Percentiles rank a stretch among this genome's conserved stretches.
Conservation (phyloP, 1,284 basidiomycete species). For the Fomitopsis betulina region DNA sequence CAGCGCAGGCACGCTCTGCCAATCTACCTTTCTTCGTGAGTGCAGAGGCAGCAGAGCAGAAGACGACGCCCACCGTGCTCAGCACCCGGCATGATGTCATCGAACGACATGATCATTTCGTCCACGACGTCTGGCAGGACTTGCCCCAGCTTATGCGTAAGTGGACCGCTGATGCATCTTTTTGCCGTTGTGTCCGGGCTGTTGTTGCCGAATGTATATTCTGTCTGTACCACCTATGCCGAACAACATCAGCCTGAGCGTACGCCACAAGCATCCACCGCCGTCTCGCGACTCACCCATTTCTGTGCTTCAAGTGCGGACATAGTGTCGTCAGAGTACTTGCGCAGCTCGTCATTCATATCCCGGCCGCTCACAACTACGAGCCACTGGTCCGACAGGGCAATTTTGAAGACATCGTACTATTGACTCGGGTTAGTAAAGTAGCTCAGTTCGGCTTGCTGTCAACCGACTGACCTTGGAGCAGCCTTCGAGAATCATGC, state of each 20-base stretch:
- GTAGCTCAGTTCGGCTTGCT: not conserved
- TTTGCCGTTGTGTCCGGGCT: constrained; percentile 6
- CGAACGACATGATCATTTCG: constrained; percentile 12
- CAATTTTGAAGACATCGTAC: constrained; percentile 33
- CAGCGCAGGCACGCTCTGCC: constrained; percentile 24
- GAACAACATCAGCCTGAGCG: not conserved
- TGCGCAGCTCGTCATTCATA: constrained; percentile 37
- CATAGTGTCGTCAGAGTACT: constrained; percentile 33
- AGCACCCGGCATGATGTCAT: not conserved
- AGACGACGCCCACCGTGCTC: constrained; percentile 14
- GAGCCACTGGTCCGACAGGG: constrained; percentile 33
- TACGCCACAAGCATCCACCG: not conserved
- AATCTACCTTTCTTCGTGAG: constrained; percentile 9
- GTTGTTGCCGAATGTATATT: constrained; percentile 7
- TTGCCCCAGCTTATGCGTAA: constrained; percentile 11
- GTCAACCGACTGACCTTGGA: not conserved
- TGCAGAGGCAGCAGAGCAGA: no score
- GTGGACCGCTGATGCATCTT: constrained; percentile 7
- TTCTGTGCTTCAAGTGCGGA: constrained; percentile 29
- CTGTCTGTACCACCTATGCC: constrained; percentile 3
- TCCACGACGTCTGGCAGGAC: constrained; percentile 13
- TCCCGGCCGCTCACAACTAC: constrained; percentile 32
- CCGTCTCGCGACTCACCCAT: constrained; percentile 28
- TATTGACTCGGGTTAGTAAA: not conserved
- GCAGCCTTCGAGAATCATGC: constrained; percentile 23